A percentile compares a stretch with the other conserved stretches of the same genome.
Evolutionary conservation across 2,329 filamentous ascomycete species (phyloP).

Genomic region (Fonsecaea monophora): DNA sequence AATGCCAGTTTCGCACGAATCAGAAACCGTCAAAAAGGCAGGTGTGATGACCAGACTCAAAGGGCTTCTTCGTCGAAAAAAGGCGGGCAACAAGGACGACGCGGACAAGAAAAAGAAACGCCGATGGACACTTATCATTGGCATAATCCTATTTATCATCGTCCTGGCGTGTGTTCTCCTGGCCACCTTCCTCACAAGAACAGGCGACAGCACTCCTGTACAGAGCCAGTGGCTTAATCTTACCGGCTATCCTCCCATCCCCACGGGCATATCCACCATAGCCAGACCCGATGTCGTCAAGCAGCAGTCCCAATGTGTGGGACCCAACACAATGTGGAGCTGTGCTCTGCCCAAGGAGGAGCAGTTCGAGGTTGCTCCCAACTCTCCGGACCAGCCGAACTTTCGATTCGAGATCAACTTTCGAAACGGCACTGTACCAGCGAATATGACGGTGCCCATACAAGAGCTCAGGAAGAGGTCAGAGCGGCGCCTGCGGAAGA

Average conservation of each 20-base stretch:
- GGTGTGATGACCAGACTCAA: slow-evolving; percentile 24
- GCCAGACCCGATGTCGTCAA: slow-evolving; percentile 72
- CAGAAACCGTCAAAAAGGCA: slow-evolving; percentile 67
- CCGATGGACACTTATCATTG: slow-evolving; percentile 60
- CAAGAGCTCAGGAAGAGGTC: slow-evolving; percentile 46
- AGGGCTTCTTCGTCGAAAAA: slow-evolving; percentile 20
- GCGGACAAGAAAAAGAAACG: slow-evolving; percentile 53
- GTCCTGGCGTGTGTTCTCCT: slow-evolving; percentile 59
- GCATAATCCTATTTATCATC: slow-evolving; percentile 59
- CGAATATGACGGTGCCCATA: slow-evolving; percentile 67
- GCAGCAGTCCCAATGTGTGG: slow-evolving; percentile 72
- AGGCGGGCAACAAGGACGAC: background rate
- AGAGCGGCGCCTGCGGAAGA: slow-evolving; percentile 47
- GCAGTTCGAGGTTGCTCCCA: slow-evolving; percentile 68
- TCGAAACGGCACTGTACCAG: slow-evolving; percentile 58
- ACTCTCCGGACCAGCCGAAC: slow-evolving; percentile 72
- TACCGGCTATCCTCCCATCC: slow-evolving; percentile 84
- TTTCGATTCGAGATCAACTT: slow-evolving; percentile 78
- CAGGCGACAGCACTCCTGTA: slow-evolving; percentile 50
- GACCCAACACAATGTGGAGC: slow-evolving; percentile 79
- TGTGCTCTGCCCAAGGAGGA: slow-evolving; percentile 82
- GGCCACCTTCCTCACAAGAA: slow-evolving; percentile 62
- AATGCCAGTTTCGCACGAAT: background rate
- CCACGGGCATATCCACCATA: slow-evolving; percentile 80
- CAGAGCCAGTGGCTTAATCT: slow-evolving; percentile 77